Conservation (phyloP, 2,329 filamentous ascomycete species). For the Mycosphaerella sp. region DNA sequence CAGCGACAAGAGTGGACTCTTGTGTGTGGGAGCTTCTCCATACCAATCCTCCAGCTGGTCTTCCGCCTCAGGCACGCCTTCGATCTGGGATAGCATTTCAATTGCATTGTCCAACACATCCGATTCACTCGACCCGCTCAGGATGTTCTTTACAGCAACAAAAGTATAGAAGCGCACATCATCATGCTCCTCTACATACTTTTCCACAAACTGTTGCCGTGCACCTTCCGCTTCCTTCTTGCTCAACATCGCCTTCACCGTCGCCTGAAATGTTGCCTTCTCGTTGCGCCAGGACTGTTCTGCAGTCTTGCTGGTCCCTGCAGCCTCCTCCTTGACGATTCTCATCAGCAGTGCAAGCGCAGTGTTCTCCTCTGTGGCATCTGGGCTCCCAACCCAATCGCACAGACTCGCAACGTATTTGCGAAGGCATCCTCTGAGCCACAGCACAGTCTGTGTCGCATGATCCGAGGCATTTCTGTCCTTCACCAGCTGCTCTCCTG, state of each 20-base stretch:
- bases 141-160: constrained; percentile 58
- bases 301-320: constrained; percentile 43
- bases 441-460: constrained; percentile 66
- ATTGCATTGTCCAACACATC: constrained; percentile 53
- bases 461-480: constrained; percentile 63
- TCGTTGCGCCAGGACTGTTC: constrained; percentile 64
- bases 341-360: constrained; percentile 77
- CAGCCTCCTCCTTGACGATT: constrained; percentile 69
- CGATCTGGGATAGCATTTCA: constrained; percentile 59
- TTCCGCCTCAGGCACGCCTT: constrained; percentile 61
- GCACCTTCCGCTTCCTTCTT: constrained; percentile 53
- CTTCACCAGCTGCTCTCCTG: constrained; percentile 62
- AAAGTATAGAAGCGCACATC: constrained; percentile 83
- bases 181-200: constrained; percentile 72
- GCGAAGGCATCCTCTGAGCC: constrained; percentile 68
- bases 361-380: constrained; percentile 58
- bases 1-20: constrained; percentile 59
- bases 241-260: constrained; percentile 58
- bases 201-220: constrained; percentile 67
- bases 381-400: constrained; percentile 53
- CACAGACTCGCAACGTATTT: constrained; percentile 57
- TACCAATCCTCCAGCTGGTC: constrained; percentile 66
- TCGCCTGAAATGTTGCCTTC: constrained; percentile 52
- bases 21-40: constrained; percentile 57
- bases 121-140: constrained; percentile 21